Percentiles rank a stretch among this genome's conserved stretches.
Conservation (phyloP, 306 rosid genomes). For the Coriaria nepalensis region DNA sequence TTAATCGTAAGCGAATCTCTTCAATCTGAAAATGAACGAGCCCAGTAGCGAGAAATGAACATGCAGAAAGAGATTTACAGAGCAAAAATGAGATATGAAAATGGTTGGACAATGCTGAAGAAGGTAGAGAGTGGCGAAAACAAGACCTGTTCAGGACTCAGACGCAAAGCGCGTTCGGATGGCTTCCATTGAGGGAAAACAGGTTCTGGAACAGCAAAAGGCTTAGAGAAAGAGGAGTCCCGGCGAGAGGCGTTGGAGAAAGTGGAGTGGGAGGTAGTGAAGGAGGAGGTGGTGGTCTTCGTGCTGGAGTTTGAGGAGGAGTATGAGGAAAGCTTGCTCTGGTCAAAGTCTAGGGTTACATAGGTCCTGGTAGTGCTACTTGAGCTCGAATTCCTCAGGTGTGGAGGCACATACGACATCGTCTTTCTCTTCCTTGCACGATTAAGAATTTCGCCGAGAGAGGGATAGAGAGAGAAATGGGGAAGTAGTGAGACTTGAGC, state of each 20-base stretch:
- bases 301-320: conserved; percentile 22
- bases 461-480: too few relatives aligned
- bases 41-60: conserved; percentile 8
- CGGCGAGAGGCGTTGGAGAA: conserved; percentile 38
- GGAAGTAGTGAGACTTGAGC: too few relatives aligned
- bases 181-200: conserved; percentile 61
- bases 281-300: conserved; percentile 10
- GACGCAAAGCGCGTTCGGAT: conserved; percentile 68
- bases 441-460: too few relatives aligned
- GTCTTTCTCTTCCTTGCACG: conserved; percentile 15
- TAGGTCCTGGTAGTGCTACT: conserved; percentile 29
- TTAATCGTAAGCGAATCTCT: conserved; percentile 60
- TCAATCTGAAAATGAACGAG: conserved; percentile 30
- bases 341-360: conserved; percentile 29
- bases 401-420: conserved; percentile 91
- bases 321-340: conserved; percentile 30
- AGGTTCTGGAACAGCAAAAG: conserved; percentile 27
- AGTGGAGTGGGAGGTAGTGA: conserved; percentile 14
- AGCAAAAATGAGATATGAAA: conserved; percentile 7
- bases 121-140: conserved; percentile 5
- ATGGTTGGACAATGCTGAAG: background rate
- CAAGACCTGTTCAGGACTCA: conserved; percentile 47
- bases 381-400: conserved; percentile 43
- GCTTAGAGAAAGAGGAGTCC: conserved; percentile 21
- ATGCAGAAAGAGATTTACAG: background rate